Evolutionary conservation across 768 basidiomycete genomes (phyloP), one percentile per base, ranked within the genome.

Genomic region (Erythrobasidium yunnanense): DNA sequence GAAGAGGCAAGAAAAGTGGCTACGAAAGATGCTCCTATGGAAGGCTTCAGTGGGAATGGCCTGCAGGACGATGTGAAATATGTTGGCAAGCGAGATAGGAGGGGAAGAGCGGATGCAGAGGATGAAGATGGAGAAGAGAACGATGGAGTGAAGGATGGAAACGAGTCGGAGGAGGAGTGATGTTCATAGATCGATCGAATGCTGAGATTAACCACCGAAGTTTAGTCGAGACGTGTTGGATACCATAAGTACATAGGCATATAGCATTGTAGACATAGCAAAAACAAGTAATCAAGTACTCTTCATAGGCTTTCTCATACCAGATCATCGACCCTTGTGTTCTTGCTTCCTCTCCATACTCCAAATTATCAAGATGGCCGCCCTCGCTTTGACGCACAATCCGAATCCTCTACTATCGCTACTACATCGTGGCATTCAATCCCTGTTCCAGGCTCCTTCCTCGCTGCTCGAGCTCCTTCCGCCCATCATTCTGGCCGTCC

Each of bases 401-500:
- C 60, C 46, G 30, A 7, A 51, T 52, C 60, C 60, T 4, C 60
- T 49, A 46, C 30, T 51, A 15, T 46, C 60, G 2, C 32, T 38
- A 29, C 60, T 63, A 23, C 60, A 63, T 29, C 46, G 30, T n/a
- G 60, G 60, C 46, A 46, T 63, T 23, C 47, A 49, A n/a, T 50
- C 45, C 29, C 60, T 63, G 47, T 51, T 63, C 49, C 46, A 51
- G 29, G 46, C 47, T 29, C 60, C 60, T 4, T 30, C 46, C 2
- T 49, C 60, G 4, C 45, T 63, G 45, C 4, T 27, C 6, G 60
- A 63, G 47, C 60, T 63, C 17, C 27, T 63, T 8, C 60, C 60
- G 20, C 60, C 60, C n/a, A 30, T 68, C 23, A 47, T 68, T 25
- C 67, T 58, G 7, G 67, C 67, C 15, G 67, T 68, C 22, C 67